Evolutionary conservation across 78 protist genomes (phyloP), one percentile per base, ranked within the genome.

Genomic region (Mastigamoeba balamuthi): DNA sequence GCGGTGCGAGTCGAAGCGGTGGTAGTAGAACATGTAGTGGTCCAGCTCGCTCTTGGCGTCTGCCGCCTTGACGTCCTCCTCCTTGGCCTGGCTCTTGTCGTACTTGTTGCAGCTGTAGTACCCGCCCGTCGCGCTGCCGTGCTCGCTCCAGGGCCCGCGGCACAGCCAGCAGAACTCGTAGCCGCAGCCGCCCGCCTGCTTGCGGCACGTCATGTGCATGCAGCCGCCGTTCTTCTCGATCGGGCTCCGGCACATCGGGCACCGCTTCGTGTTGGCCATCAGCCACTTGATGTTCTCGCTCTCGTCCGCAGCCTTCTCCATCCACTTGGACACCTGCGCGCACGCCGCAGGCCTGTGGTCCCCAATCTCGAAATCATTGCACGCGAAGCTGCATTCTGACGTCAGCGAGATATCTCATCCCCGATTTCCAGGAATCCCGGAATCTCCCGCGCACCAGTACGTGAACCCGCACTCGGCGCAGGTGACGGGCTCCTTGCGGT

Each of bases 201-300:
- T 80, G 40, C 80, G 69, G 72, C 89, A 88, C 27, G 75, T 86
- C 92, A 86, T 86, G 71, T 86, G 91, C 87, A 84, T 88, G 68
- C 92, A 88, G 63, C 92, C 92, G 27, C 89, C 91, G 28, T 27
- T 78, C 52, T 75, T 66, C 33, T 75, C 73, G n/a, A 65, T 66
- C 1, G 6, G 6, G 23, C 1, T 4, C 10, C 29, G 8, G 68
- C 71, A 73, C 17, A 7, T 70, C 3, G 74, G 72, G 4, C 82
- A 81, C 64, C 67, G 75, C 35, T 88, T 88, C 1, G 92, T 86
- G 41, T 88, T 88, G 8, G 92, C 91, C 66, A 79, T 37, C 69
- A 88, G 77, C 92, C 92, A 88, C 63, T 82, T 87, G 1, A 74
- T 78, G 69, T 78, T 88, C 64, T 88, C 92, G n/a, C 83, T 63